Evolutionary conservation across 305 asterid genomes (phyloP), one percentile per base, ranked within the genome.

Genomic region (Ajuga reptans): DNA sequence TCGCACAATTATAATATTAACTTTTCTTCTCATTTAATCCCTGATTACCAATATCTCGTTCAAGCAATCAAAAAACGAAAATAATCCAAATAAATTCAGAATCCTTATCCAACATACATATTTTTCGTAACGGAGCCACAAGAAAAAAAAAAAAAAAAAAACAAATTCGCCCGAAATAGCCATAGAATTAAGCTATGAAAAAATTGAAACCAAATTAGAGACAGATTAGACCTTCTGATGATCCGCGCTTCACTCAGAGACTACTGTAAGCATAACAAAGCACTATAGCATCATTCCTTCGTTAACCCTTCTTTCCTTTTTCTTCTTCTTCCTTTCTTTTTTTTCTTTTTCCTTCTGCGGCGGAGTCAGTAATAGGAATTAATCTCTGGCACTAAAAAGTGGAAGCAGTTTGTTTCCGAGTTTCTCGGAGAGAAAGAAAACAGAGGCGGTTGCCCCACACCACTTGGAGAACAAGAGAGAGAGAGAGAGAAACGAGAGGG

Each of bases 341-440:
- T 1, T 51, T 24, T 39, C 1, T 12, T 34, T 41, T 56, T 18
- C 1, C n/a, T 7, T 42, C 4, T 6, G 31, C 36, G 46, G 5
- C 21, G 24, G 69, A 17, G 63, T 60, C 65, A 52, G 27, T 16
- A 65, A 21, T 21, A 21, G 27, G 1, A 21, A 21, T 11, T 4
- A 47, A 58, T 77, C 54, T 41, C 53, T 73, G 75, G 70, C 9
- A 41, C 18, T 18, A 69, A 66, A 56, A 29, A 63, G 68, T 46
- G 29, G 71, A 43, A 70, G 75, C 64, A 57, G 75, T 17, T 66
- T 14, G 64, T 31, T 67, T 76, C 87, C 89, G 64, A 75, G 68
- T 76, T 81, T 43, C 79, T 79, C 57, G 89, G 90, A 69, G 85
- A 53, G 53, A 70, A 53, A 41, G 37, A 52, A 63, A 59, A 58